These are phyloP conservation scores for Diutina sp. DNA, from an alignment of 1,139 yeast genomes.

Conservation along the genomic window DNA sequence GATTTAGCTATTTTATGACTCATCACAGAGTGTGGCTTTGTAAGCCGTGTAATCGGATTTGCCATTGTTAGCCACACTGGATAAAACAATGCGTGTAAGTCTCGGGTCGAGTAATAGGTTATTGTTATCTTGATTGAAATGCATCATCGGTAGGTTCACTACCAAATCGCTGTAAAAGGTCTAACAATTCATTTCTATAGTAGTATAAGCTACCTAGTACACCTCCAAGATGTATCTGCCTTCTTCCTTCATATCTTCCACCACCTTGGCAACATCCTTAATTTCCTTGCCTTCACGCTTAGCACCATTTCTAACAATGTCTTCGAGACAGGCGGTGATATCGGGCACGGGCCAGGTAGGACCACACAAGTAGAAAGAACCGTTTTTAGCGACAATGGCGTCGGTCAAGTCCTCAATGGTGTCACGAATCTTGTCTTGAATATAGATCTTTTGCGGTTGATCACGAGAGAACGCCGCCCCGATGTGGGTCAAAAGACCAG, in stretches of 20 bases:
- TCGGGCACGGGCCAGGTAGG: constrained; percentile 99
- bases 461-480: constrained; percentile 99
- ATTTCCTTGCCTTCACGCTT: constrained; percentile 49
- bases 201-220: constrained; percentile 30
- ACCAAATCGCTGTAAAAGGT: neutral
- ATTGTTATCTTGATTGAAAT: neutral
- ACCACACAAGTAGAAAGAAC: constrained; percentile 94
- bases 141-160: neutral
- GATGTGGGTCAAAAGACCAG: constrained; percentile 84
- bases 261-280: constrained; percentile 59
- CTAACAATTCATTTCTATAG: neutral
- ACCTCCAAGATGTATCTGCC: constrained; percentile 93
- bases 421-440: constrained; percentile 87
- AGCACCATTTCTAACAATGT: constrained; percentile 66
- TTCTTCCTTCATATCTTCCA: constrained; percentile 87
- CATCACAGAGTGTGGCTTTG: too few relatives aligned
- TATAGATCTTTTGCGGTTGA: constrained; percentile 88
- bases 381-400: constrained; percentile 67
- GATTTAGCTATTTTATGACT: neutral
- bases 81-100: too few relatives aligned
- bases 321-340: constrained; percentile 81
- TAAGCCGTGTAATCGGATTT: too few relatives aligned
- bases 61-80: too few relatives aligned
- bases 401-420: constrained; percentile 59
- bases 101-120: too few relatives aligned